Evolutionary conservation across 1,139 yeast genomes (phyloP).

Genomic region (Yamadazyma sp.): DNA sequence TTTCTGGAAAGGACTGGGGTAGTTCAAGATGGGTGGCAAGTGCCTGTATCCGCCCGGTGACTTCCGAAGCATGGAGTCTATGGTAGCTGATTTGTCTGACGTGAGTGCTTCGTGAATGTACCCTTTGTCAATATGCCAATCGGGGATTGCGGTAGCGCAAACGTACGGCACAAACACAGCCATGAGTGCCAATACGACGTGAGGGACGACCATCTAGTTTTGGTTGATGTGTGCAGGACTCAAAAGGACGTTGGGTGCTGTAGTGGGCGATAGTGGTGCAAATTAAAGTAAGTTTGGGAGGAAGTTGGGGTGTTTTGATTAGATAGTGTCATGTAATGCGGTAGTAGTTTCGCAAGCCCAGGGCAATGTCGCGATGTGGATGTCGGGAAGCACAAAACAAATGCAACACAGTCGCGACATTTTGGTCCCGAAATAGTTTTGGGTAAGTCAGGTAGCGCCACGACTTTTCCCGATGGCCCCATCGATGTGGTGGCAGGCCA

Average conservation of each 20-base stretch:
- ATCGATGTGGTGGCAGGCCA: too few species aligned
- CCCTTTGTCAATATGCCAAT: slow-evolving; percentile 7
- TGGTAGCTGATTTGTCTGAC: slow-evolving; percentile 5
- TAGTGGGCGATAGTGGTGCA: neutral
- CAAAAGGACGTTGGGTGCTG: neutral
- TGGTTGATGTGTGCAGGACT: too few species aligned
- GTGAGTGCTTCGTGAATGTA: slow-evolving; percentile 7
- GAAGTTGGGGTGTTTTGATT: neutral
- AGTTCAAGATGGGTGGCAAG: slow-evolving; percentile 37
- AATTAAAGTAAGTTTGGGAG: neutral
- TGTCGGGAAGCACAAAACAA: too few species aligned
- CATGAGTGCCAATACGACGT: too few species aligned
- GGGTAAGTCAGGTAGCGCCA: too few species aligned
- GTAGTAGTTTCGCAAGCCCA: too few species aligned
- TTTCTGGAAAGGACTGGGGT: slow-evolving; percentile 31
- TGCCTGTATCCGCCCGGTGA: slow-evolving; percentile 28
- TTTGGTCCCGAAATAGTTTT: too few species aligned
- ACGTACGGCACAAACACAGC: neutral
- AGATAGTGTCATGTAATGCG: too few species aligned
- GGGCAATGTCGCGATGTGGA: neutral
- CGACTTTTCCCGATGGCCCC: too few species aligned
- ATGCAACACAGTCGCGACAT: too few species aligned
- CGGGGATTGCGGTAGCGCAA: slow-evolving; percentile 6
- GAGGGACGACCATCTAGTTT: too few species aligned
- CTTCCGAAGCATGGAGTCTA: slow-evolving; percentile 14